phyloP scores from a whole-genome alignment of 768 basidiomycete species.

The Leccinum subgranulosum region DNA sequence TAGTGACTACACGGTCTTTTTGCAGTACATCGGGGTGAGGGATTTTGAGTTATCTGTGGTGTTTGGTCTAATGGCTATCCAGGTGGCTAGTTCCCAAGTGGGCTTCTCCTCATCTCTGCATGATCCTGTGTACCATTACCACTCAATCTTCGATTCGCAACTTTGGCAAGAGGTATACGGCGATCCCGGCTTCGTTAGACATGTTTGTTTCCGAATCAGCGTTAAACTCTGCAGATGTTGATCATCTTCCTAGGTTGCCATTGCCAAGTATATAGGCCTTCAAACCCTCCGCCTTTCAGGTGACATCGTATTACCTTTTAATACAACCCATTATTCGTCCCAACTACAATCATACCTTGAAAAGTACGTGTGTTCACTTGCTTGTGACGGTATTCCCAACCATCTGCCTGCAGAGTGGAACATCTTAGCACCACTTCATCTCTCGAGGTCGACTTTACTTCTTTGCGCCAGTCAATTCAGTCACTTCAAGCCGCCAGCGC shows the following conservation, averaged over 20 bases:
- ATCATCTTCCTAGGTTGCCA: constrained; percentile 46
- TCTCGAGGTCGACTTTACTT: constrained; percentile 50
- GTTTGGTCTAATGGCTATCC: constrained; percentile 2
- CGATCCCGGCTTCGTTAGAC: constrained; percentile 72
- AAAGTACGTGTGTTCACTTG: constrained; percentile 38
- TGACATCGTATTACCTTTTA: constrained; percentile 64
- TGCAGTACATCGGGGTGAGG: constrained; percentile 72
- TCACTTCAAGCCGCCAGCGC: constrained; percentile 50
- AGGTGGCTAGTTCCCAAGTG: constrained; percentile 36
- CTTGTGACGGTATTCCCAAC: constrained; percentile 23
- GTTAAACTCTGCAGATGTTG: background rate
- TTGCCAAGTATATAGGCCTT: constrained; percentile 66
- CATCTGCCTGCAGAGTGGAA: constrained; percentile 27
- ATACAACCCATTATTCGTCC: constrained; percentile 72
- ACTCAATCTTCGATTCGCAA: constrained; percentile 69
- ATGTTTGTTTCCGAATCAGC: constrained; percentile 42
- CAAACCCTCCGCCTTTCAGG: constrained; percentile 61
- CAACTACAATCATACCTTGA: constrained; percentile 64
- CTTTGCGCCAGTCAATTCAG: constrained; percentile 45
- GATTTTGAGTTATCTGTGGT: background rate
- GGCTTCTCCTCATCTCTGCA: constrained; percentile 34
- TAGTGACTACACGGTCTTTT: constrained; percentile 89
- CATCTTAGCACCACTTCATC: constrained; percentile 19
- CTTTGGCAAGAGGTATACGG: constrained; percentile 73
- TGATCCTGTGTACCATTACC: constrained; percentile 75